Percentiles rank a stretch among this genome's conserved stretches.
phyloP scores from a whole-genome alignment of 73 alveolate genomes.

The Durusdinium trenchii region DNA sequence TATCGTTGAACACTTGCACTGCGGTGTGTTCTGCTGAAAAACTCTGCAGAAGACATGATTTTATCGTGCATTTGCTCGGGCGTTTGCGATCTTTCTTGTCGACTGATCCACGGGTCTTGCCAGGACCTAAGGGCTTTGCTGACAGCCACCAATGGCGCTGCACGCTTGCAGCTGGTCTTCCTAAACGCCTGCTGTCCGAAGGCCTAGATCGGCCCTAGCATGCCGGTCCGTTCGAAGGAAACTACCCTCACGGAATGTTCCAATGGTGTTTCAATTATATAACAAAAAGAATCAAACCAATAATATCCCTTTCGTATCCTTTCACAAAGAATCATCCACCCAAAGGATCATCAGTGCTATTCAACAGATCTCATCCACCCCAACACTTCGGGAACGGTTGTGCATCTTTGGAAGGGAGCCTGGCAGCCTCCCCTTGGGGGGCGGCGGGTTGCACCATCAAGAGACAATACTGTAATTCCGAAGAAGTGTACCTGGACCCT shows the following conservation, averaged over 20 bases:
- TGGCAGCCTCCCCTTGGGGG: background rate
- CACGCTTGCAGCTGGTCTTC: conserved; percentile 12
- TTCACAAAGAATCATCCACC: background rate
- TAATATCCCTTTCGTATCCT: too few species aligned
- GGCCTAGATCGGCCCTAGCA: too few species aligned
- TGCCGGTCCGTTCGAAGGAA: too few species aligned
- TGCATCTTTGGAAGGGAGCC: background rate
- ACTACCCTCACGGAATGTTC: background rate
- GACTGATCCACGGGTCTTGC: background rate
- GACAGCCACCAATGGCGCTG: conserved; percentile 38
- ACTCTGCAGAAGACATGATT: too few species aligned
- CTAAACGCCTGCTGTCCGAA: conserved; percentile 58
- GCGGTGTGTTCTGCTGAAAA: too few species aligned
- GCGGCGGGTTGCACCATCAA: background rate
- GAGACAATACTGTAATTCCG: too few species aligned
- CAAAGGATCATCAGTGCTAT: too few species aligned
- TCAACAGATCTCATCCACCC: too few species aligned
- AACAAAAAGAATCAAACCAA: background rate
- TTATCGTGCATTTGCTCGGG: too few species aligned
- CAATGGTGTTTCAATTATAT: background rate
- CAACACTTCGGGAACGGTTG: background rate
- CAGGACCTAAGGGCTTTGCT: conserved; percentile 53
- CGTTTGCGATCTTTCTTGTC: too few species aligned
- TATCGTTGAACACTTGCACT: too few species aligned
- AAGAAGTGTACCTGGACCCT: too few species aligned